These are phyloP conservation scores for Yamadazyma insecticola DNA, from an alignment of 805 yeast species.

Conservation along the genomic window DNA sequence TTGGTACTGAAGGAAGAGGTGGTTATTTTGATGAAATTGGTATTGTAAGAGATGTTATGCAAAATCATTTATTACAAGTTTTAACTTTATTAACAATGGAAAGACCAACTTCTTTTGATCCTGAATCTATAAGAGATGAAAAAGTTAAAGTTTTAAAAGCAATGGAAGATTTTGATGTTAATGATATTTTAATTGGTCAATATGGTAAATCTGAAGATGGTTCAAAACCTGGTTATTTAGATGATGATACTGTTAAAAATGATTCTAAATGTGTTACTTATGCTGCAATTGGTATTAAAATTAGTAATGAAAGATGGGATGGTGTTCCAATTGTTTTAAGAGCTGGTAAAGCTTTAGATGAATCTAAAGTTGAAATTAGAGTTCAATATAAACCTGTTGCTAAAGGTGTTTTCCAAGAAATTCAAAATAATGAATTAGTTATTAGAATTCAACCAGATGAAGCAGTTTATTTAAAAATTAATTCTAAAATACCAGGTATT, in stretches of 20 bases:
- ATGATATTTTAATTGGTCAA: slow-evolving; percentile 82
- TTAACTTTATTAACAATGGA: slow-evolving; percentile 92
- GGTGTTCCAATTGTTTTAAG: slow-evolving; percentile 95
- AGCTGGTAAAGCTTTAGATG: slow-evolving; percentile 97
- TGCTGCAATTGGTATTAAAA: slow-evolving; percentile 77
- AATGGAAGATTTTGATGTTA: slow-evolving; percentile 58
- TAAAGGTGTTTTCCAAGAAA: slow-evolving; percentile 71
- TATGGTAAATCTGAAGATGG: slow-evolving; percentile 84
- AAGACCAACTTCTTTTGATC: slow-evolving; percentile 84
- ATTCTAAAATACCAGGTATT: slow-evolving; percentile 91
- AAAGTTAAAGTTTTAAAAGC: slow-evolving; percentile 90
- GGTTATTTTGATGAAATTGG: slow-evolving; percentile 96
- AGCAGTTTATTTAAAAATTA: slow-evolving; percentile 89
- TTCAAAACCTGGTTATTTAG: slow-evolving; percentile 81
- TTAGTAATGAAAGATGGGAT: slow-evolving; percentile 94
- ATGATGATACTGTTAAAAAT: slow-evolving; percentile 82
- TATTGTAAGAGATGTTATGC: slow-evolving; percentile 96
- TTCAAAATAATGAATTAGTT: slow-evolving; percentile 89
- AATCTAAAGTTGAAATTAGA: slow-evolving; percentile 91
- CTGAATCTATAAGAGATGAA: slow-evolving; percentile 94
- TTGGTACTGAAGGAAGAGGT: slow-evolving; percentile 98
- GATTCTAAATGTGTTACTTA: slow-evolving; percentile 87
- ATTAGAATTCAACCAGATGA: slow-evolving; percentile 93
- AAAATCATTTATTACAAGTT: slow-evolving; percentile 92
- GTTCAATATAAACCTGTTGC: slow-evolving; percentile 87